Conservation (phyloP, 106 monocot genomes). For the Amphibolis antarctica region DNA sequence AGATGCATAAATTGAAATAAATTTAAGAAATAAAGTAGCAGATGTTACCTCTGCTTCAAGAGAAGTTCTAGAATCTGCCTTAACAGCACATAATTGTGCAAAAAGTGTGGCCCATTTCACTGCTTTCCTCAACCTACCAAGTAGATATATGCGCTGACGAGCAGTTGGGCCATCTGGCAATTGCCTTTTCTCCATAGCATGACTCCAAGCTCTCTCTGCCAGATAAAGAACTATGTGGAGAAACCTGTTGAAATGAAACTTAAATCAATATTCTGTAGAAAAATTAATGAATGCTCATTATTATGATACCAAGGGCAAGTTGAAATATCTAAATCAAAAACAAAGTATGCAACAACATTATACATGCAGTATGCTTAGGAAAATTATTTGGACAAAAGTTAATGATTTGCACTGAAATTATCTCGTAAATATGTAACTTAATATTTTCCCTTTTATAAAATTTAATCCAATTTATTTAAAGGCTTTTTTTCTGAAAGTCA, state of each 20-base stretch:
- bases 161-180: constrained; percentile 87
- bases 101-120: constrained; percentile 95
- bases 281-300: too few species aligned
- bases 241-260: constrained; percentile 36
- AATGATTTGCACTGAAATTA: too few species aligned
- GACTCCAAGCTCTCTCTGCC: constrained; percentile 99
- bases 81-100: constrained; percentile 68
- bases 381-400: too few species aligned
- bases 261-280: not conserved
- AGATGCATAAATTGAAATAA: not conserved
- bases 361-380: too few species aligned
- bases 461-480: too few species aligned
- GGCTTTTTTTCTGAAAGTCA: too few species aligned
- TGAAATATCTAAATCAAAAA: too few species aligned
- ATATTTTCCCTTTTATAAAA: too few species aligned
- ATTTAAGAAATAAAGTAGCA: not conserved
- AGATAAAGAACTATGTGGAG: constrained; percentile 89
- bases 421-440: too few species aligned
- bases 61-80: constrained; percentile 90
- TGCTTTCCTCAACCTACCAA: constrained; percentile 88
- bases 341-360: too few species aligned
- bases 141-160: constrained; percentile 74
- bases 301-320: too few species aligned
- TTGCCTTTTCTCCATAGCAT: constrained; percentile 98
- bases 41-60: constrained; percentile 78